Evolutionary conservation across 176 grass and related monocot genomes (phyloP).

Genomic region (Carex kokanica): DNA sequence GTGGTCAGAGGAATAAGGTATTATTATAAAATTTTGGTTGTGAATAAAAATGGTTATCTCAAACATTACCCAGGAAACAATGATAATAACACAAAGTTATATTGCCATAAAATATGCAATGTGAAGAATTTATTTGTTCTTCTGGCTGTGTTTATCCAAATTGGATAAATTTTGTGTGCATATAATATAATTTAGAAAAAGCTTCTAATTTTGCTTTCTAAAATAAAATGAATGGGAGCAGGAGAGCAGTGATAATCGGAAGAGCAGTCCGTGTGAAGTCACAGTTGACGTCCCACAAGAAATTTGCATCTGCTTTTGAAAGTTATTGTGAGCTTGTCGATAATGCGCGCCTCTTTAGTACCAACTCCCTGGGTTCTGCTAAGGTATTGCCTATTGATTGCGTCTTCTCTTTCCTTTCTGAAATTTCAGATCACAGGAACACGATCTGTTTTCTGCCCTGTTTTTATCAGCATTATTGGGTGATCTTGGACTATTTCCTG

Average conservation of each 20-base stretch:
- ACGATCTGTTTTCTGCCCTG: neutral
- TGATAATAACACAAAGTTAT: neutral
- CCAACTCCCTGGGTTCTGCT: conserved; percentile 49
- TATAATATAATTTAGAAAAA: neutral
- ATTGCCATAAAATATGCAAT: neutral
- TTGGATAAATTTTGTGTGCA: neutral
- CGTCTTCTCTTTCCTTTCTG: neutral
- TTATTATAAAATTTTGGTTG: neutral
- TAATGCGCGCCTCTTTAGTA: conserved; percentile 55
- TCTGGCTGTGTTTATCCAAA: neutral
- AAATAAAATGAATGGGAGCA: neutral
- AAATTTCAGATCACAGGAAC: neutral
- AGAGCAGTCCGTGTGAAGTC: conserved; percentile 65
- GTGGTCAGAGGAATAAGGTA: conserved; percentile 88
- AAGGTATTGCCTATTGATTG: conserved; percentile 31
- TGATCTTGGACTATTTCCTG: neutral
- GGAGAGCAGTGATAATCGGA: conserved; percentile 60
- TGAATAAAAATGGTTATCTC: neutral
- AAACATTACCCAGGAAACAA: neutral
- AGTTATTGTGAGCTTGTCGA: conserved; percentile 54
- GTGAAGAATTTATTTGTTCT: neutral
- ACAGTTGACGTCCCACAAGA: conserved; percentile 60
- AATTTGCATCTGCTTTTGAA: conserved; percentile 50
- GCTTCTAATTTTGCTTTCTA: neutral
- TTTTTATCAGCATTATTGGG: neutral